phyloP scores from a whole-genome alignment of 305 asterid genomes.

The Fraxinus sp. region DNA sequence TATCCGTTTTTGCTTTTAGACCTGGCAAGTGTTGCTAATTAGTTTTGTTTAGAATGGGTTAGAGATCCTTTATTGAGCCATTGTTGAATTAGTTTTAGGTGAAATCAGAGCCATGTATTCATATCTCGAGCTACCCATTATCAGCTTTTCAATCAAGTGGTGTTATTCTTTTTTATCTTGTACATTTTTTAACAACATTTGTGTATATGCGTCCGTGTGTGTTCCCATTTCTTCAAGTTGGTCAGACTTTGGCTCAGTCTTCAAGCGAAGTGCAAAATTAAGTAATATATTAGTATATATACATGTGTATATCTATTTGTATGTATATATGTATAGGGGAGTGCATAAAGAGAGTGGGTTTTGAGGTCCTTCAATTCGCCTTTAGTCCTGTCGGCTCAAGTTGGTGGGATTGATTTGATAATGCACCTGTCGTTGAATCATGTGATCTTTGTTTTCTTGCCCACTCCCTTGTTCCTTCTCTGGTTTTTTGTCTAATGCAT shows the following conservation, averaged over 20 bases:
- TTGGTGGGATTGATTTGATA: constrained; percentile 56
- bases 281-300: background rate
- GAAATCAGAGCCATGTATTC: background rate
- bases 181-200: background rate
- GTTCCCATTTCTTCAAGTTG: constrained; percentile 26
- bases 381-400: constrained; percentile 60
- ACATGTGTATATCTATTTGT: background rate
- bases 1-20: constrained; percentile 6
- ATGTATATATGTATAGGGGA: background rate
- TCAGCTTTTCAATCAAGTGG: constrained; percentile 19
- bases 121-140: background rate
- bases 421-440: constrained; percentile 47
- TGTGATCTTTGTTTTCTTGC: constrained; percentile 46
- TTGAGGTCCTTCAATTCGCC: constrained; percentile 44
- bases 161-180: background rate
- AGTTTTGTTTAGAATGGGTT: background rate
- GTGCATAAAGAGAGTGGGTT: constrained; percentile 23
- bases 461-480: constrained; percentile 35
- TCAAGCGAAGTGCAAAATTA: constrained; percentile 17
- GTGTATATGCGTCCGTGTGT: background rate
- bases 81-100: background rate
- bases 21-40: constrained; percentile 9
- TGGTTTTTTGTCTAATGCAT: background rate
- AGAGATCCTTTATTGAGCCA: background rate
- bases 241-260: constrained; percentile 32